Evolutionary conservation across 345 rosid species (phyloP).

Genomic region (Noccaea caerulescens): DNA sequence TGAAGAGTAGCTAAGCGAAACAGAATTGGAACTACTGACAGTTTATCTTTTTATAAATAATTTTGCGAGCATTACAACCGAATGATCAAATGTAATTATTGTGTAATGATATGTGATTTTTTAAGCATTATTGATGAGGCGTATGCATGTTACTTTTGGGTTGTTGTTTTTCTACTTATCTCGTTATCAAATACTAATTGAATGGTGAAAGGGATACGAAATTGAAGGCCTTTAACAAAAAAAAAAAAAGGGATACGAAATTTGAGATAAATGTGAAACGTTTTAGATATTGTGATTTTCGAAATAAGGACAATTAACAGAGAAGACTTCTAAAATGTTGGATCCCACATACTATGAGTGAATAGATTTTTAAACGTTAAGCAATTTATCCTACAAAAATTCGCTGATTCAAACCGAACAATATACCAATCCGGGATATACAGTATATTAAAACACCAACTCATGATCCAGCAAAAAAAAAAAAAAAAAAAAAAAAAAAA

Average conservation of each 20-base stretch:
- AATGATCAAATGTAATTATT: slow-evolving; percentile 5
- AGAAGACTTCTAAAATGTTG: background rate
- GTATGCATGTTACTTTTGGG: slow-evolving; percentile 1
- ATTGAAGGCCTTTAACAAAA: no score
- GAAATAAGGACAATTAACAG: background rate
- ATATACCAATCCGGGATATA: background rate
- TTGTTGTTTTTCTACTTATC: background rate
- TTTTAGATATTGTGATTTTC: background rate
- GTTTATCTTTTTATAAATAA: background rate
- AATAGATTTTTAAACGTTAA: no score
- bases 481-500: background rate
- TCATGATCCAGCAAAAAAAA: background rate
- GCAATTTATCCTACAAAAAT: no score
- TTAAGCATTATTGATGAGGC: slow-evolving; percentile 8
- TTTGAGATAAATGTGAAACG: background rate
- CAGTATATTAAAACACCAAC: background rate
- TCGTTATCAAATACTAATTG: background rate
- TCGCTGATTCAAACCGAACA: background rate
- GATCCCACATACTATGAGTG: background rate
- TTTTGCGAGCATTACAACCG: background rate
- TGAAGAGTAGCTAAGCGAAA: slow-evolving; percentile 10
- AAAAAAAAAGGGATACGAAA: background rate
- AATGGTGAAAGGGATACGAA: background rate
- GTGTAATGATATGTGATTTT: background rate
- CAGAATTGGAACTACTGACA: slow-evolving; percentile 20